Conservation (phyloP, 1,284 basidiomycete genomes). For the Apiotrichum montevideense region DNA sequence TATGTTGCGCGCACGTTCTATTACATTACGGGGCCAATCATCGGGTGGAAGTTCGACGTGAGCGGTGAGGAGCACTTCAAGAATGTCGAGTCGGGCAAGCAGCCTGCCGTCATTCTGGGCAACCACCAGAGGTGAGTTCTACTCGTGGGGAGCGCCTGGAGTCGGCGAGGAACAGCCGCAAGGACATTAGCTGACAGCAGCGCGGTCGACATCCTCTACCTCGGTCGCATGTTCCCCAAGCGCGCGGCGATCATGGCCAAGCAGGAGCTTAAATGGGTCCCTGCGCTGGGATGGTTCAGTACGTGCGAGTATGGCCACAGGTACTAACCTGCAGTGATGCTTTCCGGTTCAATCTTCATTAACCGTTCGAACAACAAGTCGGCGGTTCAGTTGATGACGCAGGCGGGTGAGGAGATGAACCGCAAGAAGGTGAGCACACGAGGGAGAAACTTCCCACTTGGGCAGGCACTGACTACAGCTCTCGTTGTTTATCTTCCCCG, state of each 20-base stretch:
- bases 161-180: too few relatives aligned
- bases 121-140: conserved; percentile 72
- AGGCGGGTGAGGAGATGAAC: conserved; percentile 80
- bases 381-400: conserved; percentile 72
- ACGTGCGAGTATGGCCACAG: conserved; percentile 13
- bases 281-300: conserved; percentile 81
- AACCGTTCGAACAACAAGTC: conserved; percentile 72
- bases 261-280: conserved; percentile 76
- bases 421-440: conserved; percentile 48
- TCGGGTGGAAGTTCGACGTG: conserved; percentile 70
- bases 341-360: conserved; percentile 88
- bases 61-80: conserved; percentile 78
- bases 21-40: conserved; percentile 58
- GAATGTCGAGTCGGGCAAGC: conserved; percentile 52
- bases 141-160: too few relatives aligned
- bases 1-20: conserved; percentile 84
- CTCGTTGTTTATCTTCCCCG: conserved; percentile 86
- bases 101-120: conserved; percentile 61
- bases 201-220: conserved; percentile 77
- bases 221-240: conserved; percentile 82
- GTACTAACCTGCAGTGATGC: conserved; percentile 54
- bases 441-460: too few relatives aligned
- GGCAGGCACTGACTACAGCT: conserved; percentile 46
- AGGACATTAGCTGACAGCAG: conserved; percentile 32
- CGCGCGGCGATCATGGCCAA: conserved; percentile 89